Conservation (phyloP, 2,329 filamentous ascomycete genomes). For the Acrocalymma vagum region DNA sequence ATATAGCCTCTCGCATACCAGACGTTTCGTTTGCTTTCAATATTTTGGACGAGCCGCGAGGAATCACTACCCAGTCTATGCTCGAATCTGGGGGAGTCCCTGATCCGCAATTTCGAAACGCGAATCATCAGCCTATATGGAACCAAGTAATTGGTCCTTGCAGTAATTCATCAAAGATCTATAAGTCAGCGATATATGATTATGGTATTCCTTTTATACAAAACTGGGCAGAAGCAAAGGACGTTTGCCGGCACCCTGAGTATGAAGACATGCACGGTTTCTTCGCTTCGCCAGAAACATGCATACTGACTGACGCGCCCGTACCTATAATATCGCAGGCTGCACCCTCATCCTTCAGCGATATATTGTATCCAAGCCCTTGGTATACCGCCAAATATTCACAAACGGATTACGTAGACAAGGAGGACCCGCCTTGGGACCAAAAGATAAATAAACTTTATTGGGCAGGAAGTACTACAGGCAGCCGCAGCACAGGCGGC, state of each 20-base stretch:
- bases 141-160: constrained; percentile 4
- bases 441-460: constrained; percentile 62
- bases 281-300: constrained; percentile 53
- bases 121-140: constrained; percentile 9
- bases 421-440: constrained; percentile 57
- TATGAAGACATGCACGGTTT: constrained; percentile 57
- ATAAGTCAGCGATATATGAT: neutral
- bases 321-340: constrained; percentile 60
- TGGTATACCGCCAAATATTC: constrained; percentile 57
- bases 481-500: constrained; percentile 49
- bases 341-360: constrained; percentile 55
- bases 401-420: constrained; percentile 46
- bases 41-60: constrained; percentile 16
- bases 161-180: neutral
- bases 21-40: constrained; percentile 17
- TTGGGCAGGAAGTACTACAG: constrained; percentile 66
- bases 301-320: constrained; percentile 50
- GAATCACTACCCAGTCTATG: constrained; percentile 10
- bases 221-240: constrained; percentile 6
- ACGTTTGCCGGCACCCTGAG: constrained; percentile 33
- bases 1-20: too few relatives aligned
- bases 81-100: constrained; percentile 6
- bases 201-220: constrained; percentile 12
- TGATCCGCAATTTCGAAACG: constrained; percentile 6
- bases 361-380: constrained; percentile 61